A percentile compares a stretch with the other conserved stretches of the same genome.
These are phyloP conservation scores for Cnidoscolus chayamansa DNA, from an alignment of 441 rosid species.

Conservation along the genomic window DNA sequence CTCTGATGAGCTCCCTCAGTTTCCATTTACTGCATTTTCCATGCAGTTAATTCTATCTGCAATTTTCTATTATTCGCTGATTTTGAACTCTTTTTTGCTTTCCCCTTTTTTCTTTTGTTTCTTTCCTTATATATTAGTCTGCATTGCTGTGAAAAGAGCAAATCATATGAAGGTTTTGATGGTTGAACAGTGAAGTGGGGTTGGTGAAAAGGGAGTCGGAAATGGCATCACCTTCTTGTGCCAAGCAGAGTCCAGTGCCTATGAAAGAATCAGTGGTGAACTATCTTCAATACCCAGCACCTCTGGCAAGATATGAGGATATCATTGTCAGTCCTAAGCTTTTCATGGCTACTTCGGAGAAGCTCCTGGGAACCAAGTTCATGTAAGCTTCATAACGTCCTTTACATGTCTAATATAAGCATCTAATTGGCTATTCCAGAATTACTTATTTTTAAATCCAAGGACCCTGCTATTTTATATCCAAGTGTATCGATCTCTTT, in stretches of 20 bases:
- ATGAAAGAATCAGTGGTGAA: slow-evolving; percentile 44
- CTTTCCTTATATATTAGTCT: background rate
- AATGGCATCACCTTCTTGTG: slow-evolving; percentile 79
- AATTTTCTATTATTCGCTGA: slow-evolving; percentile 23
- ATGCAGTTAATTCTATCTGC: slow-evolving; percentile 21
- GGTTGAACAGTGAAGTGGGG: slow-evolving; percentile 27
- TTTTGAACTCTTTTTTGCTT: slow-evolving; percentile 9
- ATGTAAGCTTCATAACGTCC: slow-evolving; percentile 44
- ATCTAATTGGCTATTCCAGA: background rate
- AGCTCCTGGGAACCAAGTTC: slow-evolving; percentile 90
- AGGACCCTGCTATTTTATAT: background rate
- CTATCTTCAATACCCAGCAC: slow-evolving; percentile 45
- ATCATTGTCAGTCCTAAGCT: slow-evolving; percentile 51
- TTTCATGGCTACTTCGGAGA: slow-evolving; percentile 69
- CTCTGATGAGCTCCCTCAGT: slow-evolving; percentile 17
- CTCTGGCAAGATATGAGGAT: slow-evolving; percentile 69
- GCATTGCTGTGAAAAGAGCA: slow-evolving; percentile 22
- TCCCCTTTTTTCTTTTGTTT: background rate
- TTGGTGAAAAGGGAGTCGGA: slow-evolving; percentile 33
- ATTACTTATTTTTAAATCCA: background rate
- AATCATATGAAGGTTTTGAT: slow-evolving; percentile 32
- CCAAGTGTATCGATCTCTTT: background rate
- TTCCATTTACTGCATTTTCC: slow-evolving; percentile 16
- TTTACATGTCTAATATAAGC: background rate
- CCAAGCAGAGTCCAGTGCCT: slow-evolving; percentile 51